Evolutionary conservation across 345 rosid genomes (phyloP).

Genomic region (Arabidopsis suecica): DNA sequence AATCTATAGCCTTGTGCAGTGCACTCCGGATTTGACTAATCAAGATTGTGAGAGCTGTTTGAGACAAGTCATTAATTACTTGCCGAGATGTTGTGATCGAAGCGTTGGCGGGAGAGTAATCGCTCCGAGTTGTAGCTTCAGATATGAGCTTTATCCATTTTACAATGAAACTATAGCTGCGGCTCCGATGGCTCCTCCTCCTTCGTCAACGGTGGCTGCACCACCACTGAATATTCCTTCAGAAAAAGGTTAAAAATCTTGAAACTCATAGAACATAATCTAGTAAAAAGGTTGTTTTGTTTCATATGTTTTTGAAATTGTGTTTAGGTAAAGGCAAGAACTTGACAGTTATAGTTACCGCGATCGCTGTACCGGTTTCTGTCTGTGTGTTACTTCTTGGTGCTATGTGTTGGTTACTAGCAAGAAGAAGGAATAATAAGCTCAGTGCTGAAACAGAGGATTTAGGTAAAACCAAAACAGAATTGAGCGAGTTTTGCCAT

Average conservation of each 20-base stretch:
- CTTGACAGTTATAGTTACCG: conserved; percentile 35
- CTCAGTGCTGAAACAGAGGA: conserved; percentile 35
- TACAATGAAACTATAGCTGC: conserved; percentile 40
- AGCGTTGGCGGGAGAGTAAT: conserved; percentile 48
- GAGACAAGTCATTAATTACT: conserved; percentile 7
- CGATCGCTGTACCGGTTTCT: conserved; percentile 45
- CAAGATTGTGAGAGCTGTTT: conserved; percentile 48
- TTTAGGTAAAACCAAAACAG: conserved; percentile 39
- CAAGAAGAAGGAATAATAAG: conserved; percentile 47
- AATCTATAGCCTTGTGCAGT: conserved; percentile 56
- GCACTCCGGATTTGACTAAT: conserved; percentile 55
- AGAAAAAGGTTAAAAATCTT: conserved; percentile 22
- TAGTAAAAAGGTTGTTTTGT: not conserved
- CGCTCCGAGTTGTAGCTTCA: conserved; percentile 52
- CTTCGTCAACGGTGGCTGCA: not conserved
- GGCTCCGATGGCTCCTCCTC: not conserved
- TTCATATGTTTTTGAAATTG: conserved; percentile 9
- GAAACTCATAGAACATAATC: not conserved
- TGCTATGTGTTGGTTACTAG: conserved; percentile 40
- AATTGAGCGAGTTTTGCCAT: not conserved
- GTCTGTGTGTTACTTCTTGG: conserved; percentile 41
- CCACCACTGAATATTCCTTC: conserved; percentile 20
- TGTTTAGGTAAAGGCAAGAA: conserved; percentile 45
- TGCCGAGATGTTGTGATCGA: conserved; percentile 43
- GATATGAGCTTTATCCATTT: conserved; percentile 50